Conservation (phyloP, 495 filamentous ascomycete species). For the Xylona heveae region DNA sequence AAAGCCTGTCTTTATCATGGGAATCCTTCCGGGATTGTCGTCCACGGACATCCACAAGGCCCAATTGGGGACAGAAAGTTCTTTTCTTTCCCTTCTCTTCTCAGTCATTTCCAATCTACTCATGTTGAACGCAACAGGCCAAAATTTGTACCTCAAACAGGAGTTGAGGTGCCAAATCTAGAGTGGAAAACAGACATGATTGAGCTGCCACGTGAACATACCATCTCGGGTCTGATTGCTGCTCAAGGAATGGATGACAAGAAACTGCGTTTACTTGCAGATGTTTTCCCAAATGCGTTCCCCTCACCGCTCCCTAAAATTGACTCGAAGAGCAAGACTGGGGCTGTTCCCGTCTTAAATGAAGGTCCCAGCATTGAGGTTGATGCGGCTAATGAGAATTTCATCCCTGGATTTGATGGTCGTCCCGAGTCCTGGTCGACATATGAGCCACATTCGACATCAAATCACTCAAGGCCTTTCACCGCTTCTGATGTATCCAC, state of each 20-base stretch:
- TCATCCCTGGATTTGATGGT: background rate
- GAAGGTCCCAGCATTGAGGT: background rate
- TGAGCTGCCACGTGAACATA: constrained; percentile 30
- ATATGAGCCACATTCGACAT: background rate
- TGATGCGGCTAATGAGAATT: background rate
- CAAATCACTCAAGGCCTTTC: constrained; percentile 1
- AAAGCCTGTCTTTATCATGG: constrained; percentile 25
- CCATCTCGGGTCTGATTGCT: constrained; percentile 24
- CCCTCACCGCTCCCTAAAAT: constrained; percentile 13
- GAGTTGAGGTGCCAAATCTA: constrained; percentile 10
- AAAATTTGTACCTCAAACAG: constrained; percentile 9
- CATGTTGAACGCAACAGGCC: constrained; percentile 23
- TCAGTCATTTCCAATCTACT: constrained; percentile 43
- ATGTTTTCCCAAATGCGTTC: constrained; percentile 29
- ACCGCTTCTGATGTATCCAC: background rate
- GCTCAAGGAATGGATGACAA: constrained; percentile 31
- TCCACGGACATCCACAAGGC: constrained; percentile 7
- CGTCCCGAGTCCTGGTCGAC: background rate
- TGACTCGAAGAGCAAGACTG: constrained; percentile 12
- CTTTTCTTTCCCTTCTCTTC: constrained; percentile 37
- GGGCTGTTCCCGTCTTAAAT: constrained; percentile 9
- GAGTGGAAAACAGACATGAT: constrained; percentile 58
- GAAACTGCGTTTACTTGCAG: constrained; percentile 30
- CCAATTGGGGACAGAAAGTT: constrained; percentile 21
- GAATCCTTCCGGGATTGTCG: constrained; percentile 6